Base-by-base conservation (phyloP, 768 basidiomycete genomes). In the Austroboletus eburneus region DNA sequence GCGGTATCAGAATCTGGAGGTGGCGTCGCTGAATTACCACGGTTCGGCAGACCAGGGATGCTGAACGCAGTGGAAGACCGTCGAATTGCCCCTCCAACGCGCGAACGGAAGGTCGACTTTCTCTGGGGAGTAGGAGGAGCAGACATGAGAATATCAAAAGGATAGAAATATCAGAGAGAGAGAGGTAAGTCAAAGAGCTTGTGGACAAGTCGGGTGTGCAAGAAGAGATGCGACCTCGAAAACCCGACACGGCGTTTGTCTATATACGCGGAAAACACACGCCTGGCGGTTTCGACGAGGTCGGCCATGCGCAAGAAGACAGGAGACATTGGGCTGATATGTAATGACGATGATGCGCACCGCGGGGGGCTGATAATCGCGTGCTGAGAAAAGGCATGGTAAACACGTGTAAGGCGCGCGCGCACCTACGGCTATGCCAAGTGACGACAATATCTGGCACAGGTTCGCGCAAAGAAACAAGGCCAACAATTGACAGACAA, bases 71-170 rank as follows among this genome's bases (percentile, higher is more conserved):
- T 76, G 16, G 84, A 85, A 3, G 81, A 76, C 42, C 83, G 79
- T 8, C 81, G 76, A 60, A 84, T 71, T 42, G 70, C 77, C 39
- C 71, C 74, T 41, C 79, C 79, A 69, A 85, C 75, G 41, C 84
- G 81, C 33, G 72, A 66, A 65, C 84, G 81, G 58, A 77, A 71
- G 37, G 75, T 70, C 2, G 54, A 55, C 46, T 66, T 66, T 58
- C 69, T 75, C 43, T 62, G 64, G 7, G 68, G 57, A 53, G 57
- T 58, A 34, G 61, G 57, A 18, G 61, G 60, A 41, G 59, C 42
- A n/a, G 65, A 35, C 50, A 65, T 63, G 22, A 39, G 41, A 36
- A 42, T 46, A 35, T 40, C 42, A 35, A 43, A 42, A 42, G 52
- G 43, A 56, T 33, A 39, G n/a, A 39, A 42, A 20, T 34, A 32